Percentiles rank a stretch among this genome's conserved stretches.
phyloP scores from a whole-genome alignment of 352 stramenopile genomes.

The Pythium myriotylum region DNA sequence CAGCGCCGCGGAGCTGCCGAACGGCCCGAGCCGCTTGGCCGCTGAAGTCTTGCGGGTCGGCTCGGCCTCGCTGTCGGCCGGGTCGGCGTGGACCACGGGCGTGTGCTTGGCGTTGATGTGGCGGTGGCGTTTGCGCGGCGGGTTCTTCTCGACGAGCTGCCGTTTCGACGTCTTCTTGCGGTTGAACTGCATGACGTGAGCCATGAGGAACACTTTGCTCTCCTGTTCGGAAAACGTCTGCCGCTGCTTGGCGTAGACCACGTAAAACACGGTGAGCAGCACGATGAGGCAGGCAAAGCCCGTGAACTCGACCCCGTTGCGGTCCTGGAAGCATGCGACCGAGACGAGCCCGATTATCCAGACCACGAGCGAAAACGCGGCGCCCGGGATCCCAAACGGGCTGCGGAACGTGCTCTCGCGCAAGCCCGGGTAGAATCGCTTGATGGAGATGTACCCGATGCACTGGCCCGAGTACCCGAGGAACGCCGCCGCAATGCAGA shows the following conservation, averaged over 20 bases:
- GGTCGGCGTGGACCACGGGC: conserved; percentile 20
- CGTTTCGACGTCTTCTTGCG: conserved; percentile 11
- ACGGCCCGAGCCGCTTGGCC: neutral
- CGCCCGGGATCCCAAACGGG: conserved; percentile 34
- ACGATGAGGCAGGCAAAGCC: conserved; percentile 19
- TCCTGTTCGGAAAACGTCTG: conserved; percentile 40
- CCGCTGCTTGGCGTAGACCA: conserved; percentile 28
- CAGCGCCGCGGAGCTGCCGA: neutral
- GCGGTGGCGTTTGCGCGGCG: conserved; percentile 16
- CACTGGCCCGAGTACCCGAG: conserved; percentile 36
- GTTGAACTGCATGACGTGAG: conserved; percentile 35
- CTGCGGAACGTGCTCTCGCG: conserved; percentile 25
- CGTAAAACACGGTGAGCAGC: conserved; percentile 29
- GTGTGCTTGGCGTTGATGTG: conserved; percentile 19
- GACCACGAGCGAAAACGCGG: conserved; percentile 31
- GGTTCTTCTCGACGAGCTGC: conserved; percentile 22
- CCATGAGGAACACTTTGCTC: conserved; percentile 36
- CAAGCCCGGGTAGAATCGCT: conserved; percentile 19
- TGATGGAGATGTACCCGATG: conserved; percentile 37
- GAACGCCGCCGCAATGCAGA: conserved; percentile 30
- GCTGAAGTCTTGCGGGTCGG: neutral
- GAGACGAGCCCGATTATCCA: conserved; percentile 34
- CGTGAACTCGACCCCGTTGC: conserved; percentile 15
- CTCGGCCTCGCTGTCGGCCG: neutral
- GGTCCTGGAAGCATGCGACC: conserved; percentile 30